phyloP scores from a whole-genome alignment of 2,329 filamentous ascomycete species.

The Fusarium sp. region DNA sequence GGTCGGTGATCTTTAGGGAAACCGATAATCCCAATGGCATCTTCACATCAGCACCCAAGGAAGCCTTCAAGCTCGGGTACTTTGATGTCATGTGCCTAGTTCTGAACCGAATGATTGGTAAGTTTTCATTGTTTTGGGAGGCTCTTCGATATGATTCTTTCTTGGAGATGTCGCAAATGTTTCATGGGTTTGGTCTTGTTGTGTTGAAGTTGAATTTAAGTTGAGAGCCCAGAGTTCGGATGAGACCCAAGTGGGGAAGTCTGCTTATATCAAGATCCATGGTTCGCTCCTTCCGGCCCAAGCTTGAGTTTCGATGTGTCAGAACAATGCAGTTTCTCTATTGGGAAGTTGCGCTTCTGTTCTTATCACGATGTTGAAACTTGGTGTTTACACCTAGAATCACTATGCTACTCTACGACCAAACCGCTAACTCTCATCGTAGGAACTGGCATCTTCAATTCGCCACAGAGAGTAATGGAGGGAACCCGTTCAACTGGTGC shows the following conservation, averaged over 20 bases:
- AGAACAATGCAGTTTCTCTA: neutral
- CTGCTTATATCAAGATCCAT: constrained; percentile 11
- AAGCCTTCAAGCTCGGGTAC: constrained; percentile 48
- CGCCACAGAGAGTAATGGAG: constrained; percentile 46
- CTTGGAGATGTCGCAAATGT: neutral
- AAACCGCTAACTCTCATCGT: constrained; percentile 16
- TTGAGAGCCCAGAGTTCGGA: constrained; percentile 5
- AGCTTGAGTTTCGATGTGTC: constrained; percentile 28
- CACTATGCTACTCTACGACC: neutral
- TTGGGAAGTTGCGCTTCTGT: neutral
- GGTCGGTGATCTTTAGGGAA: constrained; percentile 13
- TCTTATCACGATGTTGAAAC: neutral
- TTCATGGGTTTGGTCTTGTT: neutral
- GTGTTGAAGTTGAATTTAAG: constrained; percentile 38
- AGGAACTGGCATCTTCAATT: constrained; percentile 52
- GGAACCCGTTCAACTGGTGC: constrained; percentile 47
- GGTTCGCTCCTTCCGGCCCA: constrained; percentile 21
- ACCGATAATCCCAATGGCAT: constrained; percentile 42
- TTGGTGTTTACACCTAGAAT: neutral
- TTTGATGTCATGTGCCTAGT: constrained; percentile 50
- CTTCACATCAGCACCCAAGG: constrained; percentile 47
- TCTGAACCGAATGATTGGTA: constrained; percentile 51
- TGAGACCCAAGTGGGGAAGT: constrained; percentile 37
- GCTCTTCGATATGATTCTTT: neutral
- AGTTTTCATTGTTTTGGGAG: constrained; percentile 4